Evolutionary conservation across 768 basidiomycete genomes (phyloP).

Genomic region (Rubroboletus satanas): DNA sequence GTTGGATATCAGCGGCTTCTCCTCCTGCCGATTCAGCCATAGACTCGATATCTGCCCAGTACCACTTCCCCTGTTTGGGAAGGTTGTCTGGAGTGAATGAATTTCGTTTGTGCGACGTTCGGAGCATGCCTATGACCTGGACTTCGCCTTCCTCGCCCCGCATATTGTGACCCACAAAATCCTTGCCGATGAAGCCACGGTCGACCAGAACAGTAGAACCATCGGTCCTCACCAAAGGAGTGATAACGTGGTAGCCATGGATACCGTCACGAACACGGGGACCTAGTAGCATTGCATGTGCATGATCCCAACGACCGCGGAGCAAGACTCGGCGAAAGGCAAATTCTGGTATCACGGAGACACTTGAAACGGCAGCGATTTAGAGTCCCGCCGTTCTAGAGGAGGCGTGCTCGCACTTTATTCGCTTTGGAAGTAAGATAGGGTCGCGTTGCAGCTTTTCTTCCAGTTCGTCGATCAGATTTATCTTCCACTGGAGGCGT

Average conservation of each 20-base stretch:
- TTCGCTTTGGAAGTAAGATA: conserved; percentile 70
- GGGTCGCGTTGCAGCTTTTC: conserved; percentile 81
- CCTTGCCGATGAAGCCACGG: conserved; percentile 79
- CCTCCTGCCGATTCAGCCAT: conserved; percentile 82
- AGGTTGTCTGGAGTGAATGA: conserved; percentile 87
- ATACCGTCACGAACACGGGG: conserved; percentile 88
- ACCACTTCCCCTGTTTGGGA: conserved; percentile 79
- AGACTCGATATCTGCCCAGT: conserved; percentile 80
- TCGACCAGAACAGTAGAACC: conserved; percentile 88
- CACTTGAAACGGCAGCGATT: conserved; percentile 36
- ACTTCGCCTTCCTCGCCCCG: conserved; percentile 52
- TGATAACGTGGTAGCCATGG: conserved; percentile 83
- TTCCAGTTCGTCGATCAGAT: conserved; percentile 89
- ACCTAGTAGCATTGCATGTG: conserved; percentile 72
- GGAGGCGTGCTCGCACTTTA: conserved; percentile 64
- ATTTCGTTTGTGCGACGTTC: conserved; percentile 70
- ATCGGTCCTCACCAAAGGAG: conserved; percentile 75
- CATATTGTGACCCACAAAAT: conserved; percentile 41
- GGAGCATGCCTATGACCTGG: conserved; percentile 81
- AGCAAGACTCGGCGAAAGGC: conserved; percentile 81
- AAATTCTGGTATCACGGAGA: conserved; percentile 82
- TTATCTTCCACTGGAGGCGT: conserved; percentile 91
- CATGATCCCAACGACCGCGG: conserved; percentile 75
- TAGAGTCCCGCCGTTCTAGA: conserved; percentile 16
- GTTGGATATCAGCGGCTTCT: conserved; percentile 66